Conservation (phyloP, 1,139 yeast genomes). For the Pichia sp. region DNA sequence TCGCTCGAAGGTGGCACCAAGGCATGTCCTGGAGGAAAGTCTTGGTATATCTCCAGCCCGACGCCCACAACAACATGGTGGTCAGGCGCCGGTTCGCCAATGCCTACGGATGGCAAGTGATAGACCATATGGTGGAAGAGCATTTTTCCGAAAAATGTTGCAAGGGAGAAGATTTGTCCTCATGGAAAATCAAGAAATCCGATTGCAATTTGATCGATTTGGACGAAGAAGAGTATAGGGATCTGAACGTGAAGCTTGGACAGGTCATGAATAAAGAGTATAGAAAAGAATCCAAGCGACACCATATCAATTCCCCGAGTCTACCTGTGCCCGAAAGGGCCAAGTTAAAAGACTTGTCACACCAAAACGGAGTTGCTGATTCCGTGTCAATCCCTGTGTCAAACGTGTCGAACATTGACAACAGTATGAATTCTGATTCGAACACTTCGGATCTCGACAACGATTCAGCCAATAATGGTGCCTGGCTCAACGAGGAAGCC, state of each 20-base stretch:
- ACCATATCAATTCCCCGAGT: not conserved
- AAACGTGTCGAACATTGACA: not conserved
- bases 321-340: not conserved
- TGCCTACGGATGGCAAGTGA: conserved; percentile 95
- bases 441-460: not conserved
- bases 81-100: conserved; percentile 88
- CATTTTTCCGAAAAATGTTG: conserved; percentile 45
- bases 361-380: not conserved
- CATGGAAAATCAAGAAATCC: conserved; percentile 19
- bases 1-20: conserved; percentile 86
- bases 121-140: conserved; percentile 68
- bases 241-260: conserved; percentile 11
- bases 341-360: not conserved
- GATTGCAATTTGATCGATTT: conserved; percentile 10
- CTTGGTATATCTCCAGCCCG: conserved; percentile 78
- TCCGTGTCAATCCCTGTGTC: not conserved
- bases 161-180: conserved; percentile 24
- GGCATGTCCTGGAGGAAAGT: conserved; percentile 91
- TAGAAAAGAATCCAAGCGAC: conserved; percentile 10
- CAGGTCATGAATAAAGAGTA: conserved; percentile 17
- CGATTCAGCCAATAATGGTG: conserved; percentile 13
- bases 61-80: conserved; percentile 90
- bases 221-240: conserved; percentile 13
- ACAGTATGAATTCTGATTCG: not conserved
- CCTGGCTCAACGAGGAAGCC: conserved; percentile 18